Evolutionary conservation across 2,329 filamentous ascomycete genomes (phyloP).

Genomic region (Lachnellula cervina): DNA sequence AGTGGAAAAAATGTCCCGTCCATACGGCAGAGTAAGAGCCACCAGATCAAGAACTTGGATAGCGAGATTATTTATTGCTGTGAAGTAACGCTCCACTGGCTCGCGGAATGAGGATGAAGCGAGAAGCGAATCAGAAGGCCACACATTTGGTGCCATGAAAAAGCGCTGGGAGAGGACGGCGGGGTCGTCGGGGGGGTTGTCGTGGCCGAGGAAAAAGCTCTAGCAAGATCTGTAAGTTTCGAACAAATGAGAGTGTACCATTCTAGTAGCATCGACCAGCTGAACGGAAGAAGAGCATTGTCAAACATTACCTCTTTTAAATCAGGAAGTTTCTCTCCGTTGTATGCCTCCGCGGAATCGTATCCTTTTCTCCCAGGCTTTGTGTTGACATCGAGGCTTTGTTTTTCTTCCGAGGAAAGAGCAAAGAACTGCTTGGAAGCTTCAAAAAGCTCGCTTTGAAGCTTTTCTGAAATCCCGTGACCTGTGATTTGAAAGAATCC

Average conservation of each 20-base stretch:
- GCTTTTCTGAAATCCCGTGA: slow-evolving; percentile 38
- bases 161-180: slow-evolving; percentile 29
- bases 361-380: slow-evolving; percentile 26
- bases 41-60: slow-evolving; percentile 38
- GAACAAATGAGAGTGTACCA: not conserved
- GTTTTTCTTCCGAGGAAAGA: slow-evolving; percentile 42
- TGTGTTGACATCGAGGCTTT: slow-evolving; percentile 35
- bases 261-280: not conserved
- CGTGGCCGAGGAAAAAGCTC: slow-evolving; percentile 38
- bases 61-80: slow-evolving; percentile 33
- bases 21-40: slow-evolving; percentile 39
- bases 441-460: slow-evolving; percentile 38
- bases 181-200: slow-evolving; percentile 39
- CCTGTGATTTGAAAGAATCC: slow-evolving; percentile 51
- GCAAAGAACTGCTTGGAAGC: slow-evolving; percentile 42
- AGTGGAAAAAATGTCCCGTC: slow-evolving; percentile 39
- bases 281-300: not conserved
- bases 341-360: slow-evolving; percentile 22
- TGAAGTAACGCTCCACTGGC: slow-evolving; percentile 40
- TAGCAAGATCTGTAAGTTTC: slow-evolving; percentile 3
- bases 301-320: slow-evolving; percentile 37
- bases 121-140: slow-evolving; percentile 32
- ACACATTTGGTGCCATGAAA: slow-evolving; percentile 40
- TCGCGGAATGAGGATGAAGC: slow-evolving; percentile 35
- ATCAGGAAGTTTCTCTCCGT: slow-evolving; percentile 41